Conservation (phyloP, 768 basidiomycete genomes). For the Leccinum truebloodii region DNA sequence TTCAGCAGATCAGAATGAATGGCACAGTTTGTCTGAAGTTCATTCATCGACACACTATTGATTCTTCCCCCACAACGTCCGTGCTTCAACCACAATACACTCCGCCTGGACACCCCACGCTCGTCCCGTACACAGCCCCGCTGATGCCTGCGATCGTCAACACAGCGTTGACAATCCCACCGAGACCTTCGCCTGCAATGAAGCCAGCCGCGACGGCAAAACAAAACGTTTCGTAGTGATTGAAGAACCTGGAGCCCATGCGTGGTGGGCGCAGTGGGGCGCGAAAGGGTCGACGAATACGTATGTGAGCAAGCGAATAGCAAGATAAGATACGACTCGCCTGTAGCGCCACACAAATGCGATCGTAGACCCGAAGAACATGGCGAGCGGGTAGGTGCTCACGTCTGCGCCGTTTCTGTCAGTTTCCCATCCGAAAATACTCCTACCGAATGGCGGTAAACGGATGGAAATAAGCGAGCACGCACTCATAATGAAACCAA, state of each 20-base stretch:
- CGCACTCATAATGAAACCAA: constrained; percentile 6
- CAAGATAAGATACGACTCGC: constrained; percentile 1
- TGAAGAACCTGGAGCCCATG: constrained; percentile 8
- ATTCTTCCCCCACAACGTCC: neutral
- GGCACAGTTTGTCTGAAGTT: neutral
- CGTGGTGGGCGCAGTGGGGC: neutral
- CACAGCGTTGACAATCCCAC: constrained; percentile 36
- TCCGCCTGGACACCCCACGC: constrained; percentile 30
- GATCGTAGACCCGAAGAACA: constrained; percentile 27
- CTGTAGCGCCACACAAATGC: constrained; percentile 21
- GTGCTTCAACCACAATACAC: constrained; percentile 23
- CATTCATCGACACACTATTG: neutral
- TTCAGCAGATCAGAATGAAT: neutral
- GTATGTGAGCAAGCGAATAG: neutral
- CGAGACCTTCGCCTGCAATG: constrained; percentile 43
- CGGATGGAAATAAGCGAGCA: neutral
- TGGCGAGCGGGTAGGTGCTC: constrained; percentile 27
- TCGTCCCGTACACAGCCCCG: constrained; percentile 29
- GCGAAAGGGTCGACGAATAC: neutral
- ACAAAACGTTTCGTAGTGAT: constrained; percentile 26
- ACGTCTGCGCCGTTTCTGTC: constrained; percentile 9
- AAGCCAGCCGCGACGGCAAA: constrained; percentile 42
- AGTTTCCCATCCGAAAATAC: neutral
- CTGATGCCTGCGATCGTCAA: constrained; percentile 33
- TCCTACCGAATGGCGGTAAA: neutral